These are phyloP conservation scores for Stagonosporopsis tanaceti DNA, from an alignment of 2,329 filamentous ascomycete species.

Conservation along the genomic window DNA sequence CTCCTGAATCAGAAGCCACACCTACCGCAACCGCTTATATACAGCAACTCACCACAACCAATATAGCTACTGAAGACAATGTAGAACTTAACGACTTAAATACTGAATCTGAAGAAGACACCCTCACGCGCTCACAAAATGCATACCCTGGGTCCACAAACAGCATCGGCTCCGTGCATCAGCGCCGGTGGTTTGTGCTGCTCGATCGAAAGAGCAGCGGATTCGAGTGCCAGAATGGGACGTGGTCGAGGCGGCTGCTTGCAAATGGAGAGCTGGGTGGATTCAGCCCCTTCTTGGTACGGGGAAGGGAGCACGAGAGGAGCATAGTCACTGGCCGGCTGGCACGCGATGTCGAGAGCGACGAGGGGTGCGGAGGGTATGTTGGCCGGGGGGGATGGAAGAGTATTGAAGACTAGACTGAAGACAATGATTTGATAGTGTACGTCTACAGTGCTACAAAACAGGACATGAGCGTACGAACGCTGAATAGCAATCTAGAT, in stretches of 20 bases:
- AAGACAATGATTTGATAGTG: background rate
- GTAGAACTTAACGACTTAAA: constrained; percentile 35
- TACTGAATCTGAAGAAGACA: constrained; percentile 53
- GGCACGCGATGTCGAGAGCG: constrained; percentile 66
- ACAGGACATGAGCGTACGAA: background rate
- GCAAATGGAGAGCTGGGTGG: constrained; percentile 34
- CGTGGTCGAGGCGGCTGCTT: constrained; percentile 10
- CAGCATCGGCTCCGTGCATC: constrained; percentile 71
- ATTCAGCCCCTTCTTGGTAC: constrained; percentile 68
- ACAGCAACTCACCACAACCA: background rate
- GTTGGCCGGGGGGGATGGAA: constrained; percentile 69
- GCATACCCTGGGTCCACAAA: constrained; percentile 72
- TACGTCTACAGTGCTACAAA: background rate
- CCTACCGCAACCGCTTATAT: background rate
- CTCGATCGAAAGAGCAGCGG: constrained; percentile 68
- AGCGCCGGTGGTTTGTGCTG: constrained; percentile 72
- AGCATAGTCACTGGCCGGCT: constrained; percentile 71
- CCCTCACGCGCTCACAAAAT: constrained; percentile 63
- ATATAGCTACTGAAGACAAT: background rate
- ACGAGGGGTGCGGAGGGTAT: constrained; percentile 68
- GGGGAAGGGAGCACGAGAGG: constrained; percentile 67
- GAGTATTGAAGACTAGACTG: constrained; percentile 51
- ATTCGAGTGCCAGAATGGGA: constrained; percentile 51
- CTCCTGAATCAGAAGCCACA: background rate
- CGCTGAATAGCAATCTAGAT: background rate